These are phyloP conservation scores for Pythium coloratum DNA, from an alignment of 352 stramenopile genomes.

Conservation along the genomic window DNA sequence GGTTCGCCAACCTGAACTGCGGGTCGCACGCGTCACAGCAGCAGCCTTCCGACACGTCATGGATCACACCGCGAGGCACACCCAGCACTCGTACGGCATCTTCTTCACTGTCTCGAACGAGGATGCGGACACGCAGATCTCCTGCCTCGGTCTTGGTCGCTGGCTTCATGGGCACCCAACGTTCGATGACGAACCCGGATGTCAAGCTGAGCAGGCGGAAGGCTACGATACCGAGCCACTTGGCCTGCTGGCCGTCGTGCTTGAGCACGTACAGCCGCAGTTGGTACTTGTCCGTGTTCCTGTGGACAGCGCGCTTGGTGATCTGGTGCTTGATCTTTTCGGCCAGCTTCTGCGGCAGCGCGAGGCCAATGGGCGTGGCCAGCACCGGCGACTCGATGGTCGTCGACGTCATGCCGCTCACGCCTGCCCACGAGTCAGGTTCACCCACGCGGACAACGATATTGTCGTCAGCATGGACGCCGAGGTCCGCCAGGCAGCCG, in stretches of 20 bases:
- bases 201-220: slow-evolving; percentile 14
- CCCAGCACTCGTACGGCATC: slow-evolving; percentile 13
- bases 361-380: background rate
- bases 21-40: slow-evolving; percentile 27
- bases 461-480: slow-evolving; percentile 12
- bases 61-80: background rate
- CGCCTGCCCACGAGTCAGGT: slow-evolving; percentile 2
- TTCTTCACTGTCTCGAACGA: slow-evolving; percentile 17
- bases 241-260: slow-evolving; percentile 4
- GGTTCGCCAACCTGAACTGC: slow-evolving; percentile 20
- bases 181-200: slow-evolving; percentile 21
- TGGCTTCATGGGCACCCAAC: slow-evolving; percentile 24
- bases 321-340: slow-evolving; percentile 18
- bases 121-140: slow-evolving; percentile 18
- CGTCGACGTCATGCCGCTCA: slow-evolving; percentile 5
- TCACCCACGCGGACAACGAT: slow-evolving; percentile 22
- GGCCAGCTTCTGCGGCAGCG: slow-evolving; percentile 11
- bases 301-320: slow-evolving; percentile 14
- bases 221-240: slow-evolving; percentile 20
- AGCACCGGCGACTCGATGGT: slow-evolving; percentile 4
- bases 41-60: slow-evolving; percentile 19
- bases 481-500: slow-evolving; percentile 16
- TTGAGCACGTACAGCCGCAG: slow-evolving; percentile 23
- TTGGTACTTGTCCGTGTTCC: slow-evolving; percentile 23
- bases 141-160: slow-evolving; percentile 23